Conservation (phyloP, 2,329 filamentous ascomycete species). For the Penicillium sp. region DNA sequence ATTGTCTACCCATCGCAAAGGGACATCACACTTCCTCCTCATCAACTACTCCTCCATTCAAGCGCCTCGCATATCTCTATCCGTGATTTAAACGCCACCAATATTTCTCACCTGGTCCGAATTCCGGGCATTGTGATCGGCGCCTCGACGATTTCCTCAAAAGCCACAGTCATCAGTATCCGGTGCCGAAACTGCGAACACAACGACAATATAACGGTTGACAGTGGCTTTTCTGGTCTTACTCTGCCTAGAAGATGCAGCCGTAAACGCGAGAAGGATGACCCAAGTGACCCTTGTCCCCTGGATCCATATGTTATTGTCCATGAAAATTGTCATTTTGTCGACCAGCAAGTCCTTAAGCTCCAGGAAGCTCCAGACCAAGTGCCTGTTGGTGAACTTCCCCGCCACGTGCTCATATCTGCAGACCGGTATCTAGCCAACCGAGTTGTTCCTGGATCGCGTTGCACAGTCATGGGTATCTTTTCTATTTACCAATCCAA, state of each 20-base stretch:
- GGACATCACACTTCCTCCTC: conserved; percentile 71
- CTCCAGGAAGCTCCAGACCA: conserved; percentile 96
- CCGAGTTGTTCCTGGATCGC: conserved; percentile 86
- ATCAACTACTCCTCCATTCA: conserved; percentile 93
- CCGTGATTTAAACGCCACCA: conserved; percentile 85
- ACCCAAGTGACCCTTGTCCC: conserved; percentile 70
- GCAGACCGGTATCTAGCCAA: conserved; percentile 97
- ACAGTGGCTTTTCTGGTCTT: conserved; percentile 83
- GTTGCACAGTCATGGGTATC: conserved; percentile 93
- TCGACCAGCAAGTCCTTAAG: conserved; percentile 97
- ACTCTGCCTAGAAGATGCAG: conserved; percentile 77
- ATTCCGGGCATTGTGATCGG: conserved; percentile 98
- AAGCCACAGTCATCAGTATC: conserved; percentile 80
- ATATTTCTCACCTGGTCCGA: conserved; percentile 89
- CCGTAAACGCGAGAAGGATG: conserved; percentile 55
- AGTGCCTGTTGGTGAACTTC: conserved; percentile 92
- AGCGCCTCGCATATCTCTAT: conserved; percentile 88
- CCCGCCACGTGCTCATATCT: conserved; percentile 88
- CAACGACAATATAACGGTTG: conserved; percentile 64
- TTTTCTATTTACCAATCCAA: conserved; percentile 98
- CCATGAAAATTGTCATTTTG: conserved; percentile 90
- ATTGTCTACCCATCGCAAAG: conserved; percentile 80
- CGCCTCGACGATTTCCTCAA: conserved; percentile 92
- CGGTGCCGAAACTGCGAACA: conserved; percentile 84
- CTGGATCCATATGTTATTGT: conserved; percentile 94